Evolutionary conservation across 2,329 filamentous ascomycete species (phyloP).

Genomic region (Trichoderma endophyticum): DNA sequence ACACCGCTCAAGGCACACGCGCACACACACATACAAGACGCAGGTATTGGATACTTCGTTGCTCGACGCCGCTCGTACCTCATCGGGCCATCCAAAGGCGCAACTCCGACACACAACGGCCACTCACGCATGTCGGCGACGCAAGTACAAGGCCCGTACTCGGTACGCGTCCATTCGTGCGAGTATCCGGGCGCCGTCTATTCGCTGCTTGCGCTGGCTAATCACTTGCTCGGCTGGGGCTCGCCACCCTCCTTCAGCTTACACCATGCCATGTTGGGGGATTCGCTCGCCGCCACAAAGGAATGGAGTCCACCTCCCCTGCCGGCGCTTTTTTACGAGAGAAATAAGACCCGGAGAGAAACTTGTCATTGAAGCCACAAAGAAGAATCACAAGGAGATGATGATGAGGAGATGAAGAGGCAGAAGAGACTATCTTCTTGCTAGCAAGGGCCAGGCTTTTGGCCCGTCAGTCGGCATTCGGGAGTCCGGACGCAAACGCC

Average conservation of each 20-base stretch:
- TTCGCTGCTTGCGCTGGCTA: conserved; percentile 1
- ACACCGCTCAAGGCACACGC: not conserved
- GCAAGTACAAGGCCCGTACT: not conserved
- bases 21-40: not conserved
- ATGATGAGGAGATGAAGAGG: not conserved
- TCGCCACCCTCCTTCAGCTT: conserved; percentile 18
- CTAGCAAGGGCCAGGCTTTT: not conserved
- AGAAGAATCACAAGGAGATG: not conserved
- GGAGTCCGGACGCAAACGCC: not conserved
- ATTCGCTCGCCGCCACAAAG: conserved; percentile 18
- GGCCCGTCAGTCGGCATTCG: not conserved
- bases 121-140: not conserved
- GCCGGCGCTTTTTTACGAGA: not conserved
- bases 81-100: not conserved
- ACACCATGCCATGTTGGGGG: conserved; percentile 18
- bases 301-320: conserved; percentile 13
- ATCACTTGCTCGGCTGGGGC: conserved; percentile 1
- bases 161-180: not conserved
- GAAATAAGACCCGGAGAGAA: not conserved
- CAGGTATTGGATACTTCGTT: not conserved
- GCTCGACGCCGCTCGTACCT: not conserved
- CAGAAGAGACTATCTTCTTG: not conserved
- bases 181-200: not conserved
- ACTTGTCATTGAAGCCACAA: not conserved
- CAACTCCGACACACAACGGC: not conserved